A percentile compares a stretch with the other conserved stretches of the same genome.
These are phyloP conservation scores for Talaromyces sp. DNA, from an alignment of 2,329 filamentous ascomycete species.

Conservation along the genomic window DNA sequence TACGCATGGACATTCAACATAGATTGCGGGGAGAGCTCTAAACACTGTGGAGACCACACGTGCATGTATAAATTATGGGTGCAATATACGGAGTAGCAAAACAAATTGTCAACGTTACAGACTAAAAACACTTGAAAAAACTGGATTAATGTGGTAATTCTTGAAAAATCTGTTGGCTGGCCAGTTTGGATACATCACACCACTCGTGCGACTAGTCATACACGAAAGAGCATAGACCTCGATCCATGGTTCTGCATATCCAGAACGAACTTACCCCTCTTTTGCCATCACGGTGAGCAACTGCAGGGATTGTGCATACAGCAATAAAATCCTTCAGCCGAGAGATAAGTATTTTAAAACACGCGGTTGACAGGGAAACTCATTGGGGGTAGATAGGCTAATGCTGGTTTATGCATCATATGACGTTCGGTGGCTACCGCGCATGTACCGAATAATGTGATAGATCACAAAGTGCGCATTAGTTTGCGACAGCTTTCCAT, in stretches of 20 bases:
- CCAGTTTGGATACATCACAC: background rate
- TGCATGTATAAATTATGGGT: background rate
- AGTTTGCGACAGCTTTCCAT: background rate
- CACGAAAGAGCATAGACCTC: background rate
- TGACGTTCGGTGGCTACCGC: background rate
- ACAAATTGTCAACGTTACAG: rapidly evolving
- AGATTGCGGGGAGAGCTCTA: background rate
- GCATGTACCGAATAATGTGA: background rate
- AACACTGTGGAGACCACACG: background rate
- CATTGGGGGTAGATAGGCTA: background rate
- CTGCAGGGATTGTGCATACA: background rate
- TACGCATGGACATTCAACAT: background rate
- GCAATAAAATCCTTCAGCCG: background rate
- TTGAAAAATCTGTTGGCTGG: background rate
- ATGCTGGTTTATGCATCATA: background rate
- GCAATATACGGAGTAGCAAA: too few species aligned
- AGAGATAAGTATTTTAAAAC: background rate
- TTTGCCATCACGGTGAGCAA: background rate
- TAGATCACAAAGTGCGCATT: background rate
- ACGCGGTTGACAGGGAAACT: background rate
- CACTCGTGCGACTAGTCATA: background rate
- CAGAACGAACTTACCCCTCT: background rate
- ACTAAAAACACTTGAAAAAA: background rate
- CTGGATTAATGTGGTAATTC: rapidly evolving
- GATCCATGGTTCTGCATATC: background rate